Evolutionary conservation across 2,329 filamentous ascomycete genomes (phyloP), one percentile per base, ranked within the genome.

Genomic region (Stagonosporopsis rhizophila): DNA sequence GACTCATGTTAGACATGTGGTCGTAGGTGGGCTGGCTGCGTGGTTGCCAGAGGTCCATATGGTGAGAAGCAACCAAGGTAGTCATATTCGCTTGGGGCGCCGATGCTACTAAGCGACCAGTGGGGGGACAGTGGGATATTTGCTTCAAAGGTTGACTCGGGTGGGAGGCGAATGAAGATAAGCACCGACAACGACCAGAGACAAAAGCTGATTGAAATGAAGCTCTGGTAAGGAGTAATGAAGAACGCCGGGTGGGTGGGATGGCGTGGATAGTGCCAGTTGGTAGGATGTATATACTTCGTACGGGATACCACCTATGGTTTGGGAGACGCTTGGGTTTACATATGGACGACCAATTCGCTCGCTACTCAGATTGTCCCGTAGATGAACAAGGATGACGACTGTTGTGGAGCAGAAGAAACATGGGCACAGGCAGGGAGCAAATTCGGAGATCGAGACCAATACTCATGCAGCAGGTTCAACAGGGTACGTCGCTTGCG

Each of bases 1-100:
- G 67, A 49, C 68, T 64, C 64, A 75, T 70, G 61, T 65, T 68
- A 22, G 68, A 58, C 23, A 72, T 66, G 39, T 74, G 67, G 32
- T 74, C 67, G 35, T 71, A 60, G 23, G 66, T 32, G 40, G 67
- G 64, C 39, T 75, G 69, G 42, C 62, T 58, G 62, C 70, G 70
- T 52, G 68, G 67, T 60, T 69, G 72, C 74, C 74, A 77, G 45
- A 75, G 58, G 42, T 62, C 67, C 37, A 65, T 57, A 53, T 73
- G 74, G 17, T 75, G 73, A 59, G 70, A 61, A 44, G 71, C 73
- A 69, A 77, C 66, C 56, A 75, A 73, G 47, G 72, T 67, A 42
- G 75, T 69, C 73, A 77, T 77, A 58, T 64, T 62, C 62, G 62
- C 66, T 60, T 59, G 58, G 11, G 48, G 52, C 59, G 64, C 60